phyloP scores from a whole-genome alignment of 441 rosid species.

The Syzygium syzygioides region DNA sequence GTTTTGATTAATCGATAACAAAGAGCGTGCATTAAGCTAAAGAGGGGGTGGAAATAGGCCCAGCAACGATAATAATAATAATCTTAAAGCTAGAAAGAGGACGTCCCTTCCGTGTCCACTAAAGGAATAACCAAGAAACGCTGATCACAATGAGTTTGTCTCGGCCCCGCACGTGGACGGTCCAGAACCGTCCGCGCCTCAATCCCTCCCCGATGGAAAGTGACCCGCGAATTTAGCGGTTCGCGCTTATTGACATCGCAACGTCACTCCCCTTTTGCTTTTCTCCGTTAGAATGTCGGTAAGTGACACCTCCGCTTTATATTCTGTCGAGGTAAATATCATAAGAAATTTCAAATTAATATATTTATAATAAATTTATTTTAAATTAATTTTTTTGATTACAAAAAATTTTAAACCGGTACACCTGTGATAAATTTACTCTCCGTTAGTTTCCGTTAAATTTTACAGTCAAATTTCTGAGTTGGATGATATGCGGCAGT shows the following conservation, averaged over 20 bases:
- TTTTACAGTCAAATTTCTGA: too few relatives aligned
- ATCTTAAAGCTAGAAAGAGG: neutral
- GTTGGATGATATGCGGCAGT: too few relatives aligned
- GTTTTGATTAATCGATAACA: neutral
- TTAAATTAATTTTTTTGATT: too few relatives aligned
- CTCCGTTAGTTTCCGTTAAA: too few relatives aligned
- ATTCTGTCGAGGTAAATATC: accelerated
- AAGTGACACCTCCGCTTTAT: neutral
- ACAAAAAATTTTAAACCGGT: accelerated
- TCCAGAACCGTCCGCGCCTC: neutral
- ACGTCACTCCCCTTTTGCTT: neutral
- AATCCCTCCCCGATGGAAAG: accelerated
- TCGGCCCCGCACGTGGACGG: neutral
- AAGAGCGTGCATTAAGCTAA: neutral
- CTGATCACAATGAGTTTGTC: neutral
- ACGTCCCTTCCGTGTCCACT: neutral
- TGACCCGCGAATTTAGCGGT: neutral
- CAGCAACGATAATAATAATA: neutral
- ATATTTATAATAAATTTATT: too few relatives aligned
- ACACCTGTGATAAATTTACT: accelerated
- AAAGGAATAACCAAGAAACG: neutral
- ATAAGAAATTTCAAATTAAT: too few relatives aligned
- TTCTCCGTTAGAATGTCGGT: neutral
- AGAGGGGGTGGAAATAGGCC: neutral
- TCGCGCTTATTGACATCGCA: neutral